These are phyloP conservation scores for Capsella bursapastoris DNA, from an alignment of 345 rosid species.

Conservation along the genomic window DNA sequence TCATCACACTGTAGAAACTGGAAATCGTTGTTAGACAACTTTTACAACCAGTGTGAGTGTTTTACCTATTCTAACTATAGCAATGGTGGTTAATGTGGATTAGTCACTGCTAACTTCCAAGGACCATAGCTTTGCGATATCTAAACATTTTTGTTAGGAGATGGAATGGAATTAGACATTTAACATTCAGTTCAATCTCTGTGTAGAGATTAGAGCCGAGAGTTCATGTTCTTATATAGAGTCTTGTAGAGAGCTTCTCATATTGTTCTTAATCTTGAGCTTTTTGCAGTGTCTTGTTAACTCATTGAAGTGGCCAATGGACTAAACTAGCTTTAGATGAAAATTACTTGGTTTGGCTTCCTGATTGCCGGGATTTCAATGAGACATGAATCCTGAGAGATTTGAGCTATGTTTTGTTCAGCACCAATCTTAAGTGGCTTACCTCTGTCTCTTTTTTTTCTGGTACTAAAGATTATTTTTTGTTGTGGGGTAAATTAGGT, in stretches of 20 bases:
- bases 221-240: neutral
- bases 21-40: slow-evolving; percentile 1
- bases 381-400: slow-evolving; percentile 3
- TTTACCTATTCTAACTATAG: neutral
- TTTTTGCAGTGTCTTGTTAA: neutral
- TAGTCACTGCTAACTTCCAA: neutral
- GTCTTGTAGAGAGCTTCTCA: neutral
- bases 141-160: neutral
- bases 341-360: neutral
- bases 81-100: neutral
- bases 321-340: neutral
- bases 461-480: slow-evolving; percentile 26
- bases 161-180: slow-evolving; percentile 3
- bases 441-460: neutral
- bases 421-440: no score
- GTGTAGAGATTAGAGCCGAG: no score
- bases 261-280: neutral
- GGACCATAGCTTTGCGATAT: neutral
- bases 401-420: no score
- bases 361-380: neutral
- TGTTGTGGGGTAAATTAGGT: slow-evolving; percentile 50
- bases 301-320: neutral
- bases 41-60: slow-evolving; percentile 12
- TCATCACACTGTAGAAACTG: slow-evolving; percentile 2
- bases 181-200: neutral